phyloP scores from a whole-genome alignment of 139 green algal genomes.

The Coelastrella sp. region DNA sequence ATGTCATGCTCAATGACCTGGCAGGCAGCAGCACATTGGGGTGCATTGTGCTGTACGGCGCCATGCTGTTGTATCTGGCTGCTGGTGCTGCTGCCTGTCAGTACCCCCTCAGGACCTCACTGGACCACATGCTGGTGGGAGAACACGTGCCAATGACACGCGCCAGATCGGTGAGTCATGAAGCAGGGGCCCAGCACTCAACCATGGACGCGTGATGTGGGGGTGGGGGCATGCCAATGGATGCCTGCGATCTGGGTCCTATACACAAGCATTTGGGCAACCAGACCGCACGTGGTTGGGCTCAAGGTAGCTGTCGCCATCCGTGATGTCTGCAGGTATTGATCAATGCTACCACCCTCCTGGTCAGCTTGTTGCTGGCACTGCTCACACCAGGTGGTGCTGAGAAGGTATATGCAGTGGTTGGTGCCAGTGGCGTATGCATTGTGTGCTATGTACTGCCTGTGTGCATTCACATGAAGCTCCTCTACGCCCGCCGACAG shows the following conservation, averaged over 20 bases:
- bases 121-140: slow-evolving; percentile 58
- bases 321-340: slow-evolving; percentile 42
- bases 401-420: slow-evolving; percentile 75
- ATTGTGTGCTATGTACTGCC: slow-evolving; percentile 76
- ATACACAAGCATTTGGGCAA: too few species aligned
- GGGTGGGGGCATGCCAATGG: too few species aligned
- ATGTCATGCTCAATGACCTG: slow-evolving; percentile 70
- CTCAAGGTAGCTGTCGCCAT: not conserved
- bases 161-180: not conserved
- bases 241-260: too few species aligned
- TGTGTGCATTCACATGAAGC: slow-evolving; percentile 57
- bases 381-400: slow-evolving; percentile 57
- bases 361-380: slow-evolving; percentile 51
- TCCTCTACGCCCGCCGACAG: slow-evolving; percentile 36
- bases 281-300: too few species aligned
- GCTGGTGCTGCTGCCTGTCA: slow-evolving; percentile 48
- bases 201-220: too few species aligned
- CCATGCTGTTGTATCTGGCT: slow-evolving; percentile 60
- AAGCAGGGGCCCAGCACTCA: not conserved
- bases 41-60: slow-evolving; percentile 43
- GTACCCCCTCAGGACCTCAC: slow-evolving; percentile 55
- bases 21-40: not conserved
- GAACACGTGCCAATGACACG: slow-evolving; percentile 48
- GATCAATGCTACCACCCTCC: slow-evolving; percentile 54
- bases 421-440: slow-evolving; percentile 74